Evolutionary conservation across 1,139 yeast species (phyloP).

Genomic region (Casaregolazyma lundiana): DNA sequence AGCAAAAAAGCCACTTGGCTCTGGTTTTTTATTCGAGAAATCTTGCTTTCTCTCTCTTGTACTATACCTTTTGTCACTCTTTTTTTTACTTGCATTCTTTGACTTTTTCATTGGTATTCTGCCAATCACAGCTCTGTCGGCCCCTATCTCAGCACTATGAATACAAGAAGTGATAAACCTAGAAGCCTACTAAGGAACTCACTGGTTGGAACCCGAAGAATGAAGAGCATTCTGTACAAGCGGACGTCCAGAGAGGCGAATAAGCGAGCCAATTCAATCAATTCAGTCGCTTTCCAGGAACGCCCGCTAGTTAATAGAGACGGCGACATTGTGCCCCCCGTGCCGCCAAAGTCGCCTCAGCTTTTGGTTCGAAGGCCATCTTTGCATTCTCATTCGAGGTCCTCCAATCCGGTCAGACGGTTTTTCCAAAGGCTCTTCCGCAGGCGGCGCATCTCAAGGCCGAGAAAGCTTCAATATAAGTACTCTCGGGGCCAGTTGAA

Average conservation of each 20-base stretch:
- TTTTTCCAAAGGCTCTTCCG: conserved; percentile 23
- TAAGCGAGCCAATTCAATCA: conserved; percentile 1
- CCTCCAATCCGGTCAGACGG: conserved; percentile 20
- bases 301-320: conserved; percentile 3
- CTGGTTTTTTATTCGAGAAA: no score
- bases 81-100: no score
- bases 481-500: conserved; percentile 21
- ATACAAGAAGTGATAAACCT: background rate
- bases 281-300: conserved; percentile 2
- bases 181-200: background rate
- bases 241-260: background rate
- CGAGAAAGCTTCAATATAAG: conserved; percentile 7
- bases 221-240: conserved; percentile 8
- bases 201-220: background rate
- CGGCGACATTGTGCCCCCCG: conserved; percentile 12
- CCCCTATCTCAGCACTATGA: no score
- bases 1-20: no score
- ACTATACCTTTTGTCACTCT: no score
- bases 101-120: no score
- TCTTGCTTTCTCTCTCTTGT: no score
- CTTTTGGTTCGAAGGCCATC: conserved; percentile 25
- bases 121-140: no score
- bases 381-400: conserved; percentile 9
- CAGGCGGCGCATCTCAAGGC: conserved; percentile 13
- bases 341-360: conserved; percentile 14